Percentiles rank a stretch among this genome's conserved stretches.
phyloP scores from a whole-genome alignment of 2,329 filamentous ascomycete species.

The Leptosphaerulina australis region DNA sequence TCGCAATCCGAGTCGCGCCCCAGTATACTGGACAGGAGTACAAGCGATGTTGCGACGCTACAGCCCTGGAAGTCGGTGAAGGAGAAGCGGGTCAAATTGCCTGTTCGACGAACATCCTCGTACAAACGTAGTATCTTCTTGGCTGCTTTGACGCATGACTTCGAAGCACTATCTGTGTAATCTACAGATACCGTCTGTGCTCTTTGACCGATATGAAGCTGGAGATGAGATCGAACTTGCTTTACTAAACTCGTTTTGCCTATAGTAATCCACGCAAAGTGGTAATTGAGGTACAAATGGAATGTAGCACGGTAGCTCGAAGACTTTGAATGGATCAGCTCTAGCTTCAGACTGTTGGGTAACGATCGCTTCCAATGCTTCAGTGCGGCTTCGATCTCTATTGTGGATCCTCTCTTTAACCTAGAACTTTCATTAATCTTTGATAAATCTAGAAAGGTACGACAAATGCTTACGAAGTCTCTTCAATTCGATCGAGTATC shows the following conservation, averaged over 20 bases:
- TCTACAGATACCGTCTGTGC: background rate
- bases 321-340: background rate
- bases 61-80: slow-evolving; percentile 10
- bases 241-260: slow-evolving; percentile 3
- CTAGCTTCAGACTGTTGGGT: background rate
- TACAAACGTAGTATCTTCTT: slow-evolving; percentile 8
- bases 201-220: background rate
- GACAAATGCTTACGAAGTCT: background rate
- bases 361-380: slow-evolving; percentile 10
- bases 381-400: background rate
- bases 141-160: slow-evolving; percentile 9
- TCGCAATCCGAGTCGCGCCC: slow-evolving; percentile 9
- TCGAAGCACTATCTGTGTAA: background rate
- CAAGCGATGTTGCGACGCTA: slow-evolving; percentile 7
- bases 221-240: background rate
- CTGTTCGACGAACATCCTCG: slow-evolving; percentile 11
- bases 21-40: slow-evolving; percentile 1
- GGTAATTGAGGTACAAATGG: slow-evolving; percentile 9
- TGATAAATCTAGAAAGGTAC: no score
- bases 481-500: slow-evolving; percentile 7
- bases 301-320: slow-evolving; percentile 11
- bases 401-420: no score
- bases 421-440: background rate
- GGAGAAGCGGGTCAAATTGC: slow-evolving; percentile 6
- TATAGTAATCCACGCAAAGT: slow-evolving; percentile 7